Evolutionary conservation across 179 eudicot species (phyloP), one percentile per base, ranked within the genome.

Genomic region (Pouteria campechiana): DNA sequence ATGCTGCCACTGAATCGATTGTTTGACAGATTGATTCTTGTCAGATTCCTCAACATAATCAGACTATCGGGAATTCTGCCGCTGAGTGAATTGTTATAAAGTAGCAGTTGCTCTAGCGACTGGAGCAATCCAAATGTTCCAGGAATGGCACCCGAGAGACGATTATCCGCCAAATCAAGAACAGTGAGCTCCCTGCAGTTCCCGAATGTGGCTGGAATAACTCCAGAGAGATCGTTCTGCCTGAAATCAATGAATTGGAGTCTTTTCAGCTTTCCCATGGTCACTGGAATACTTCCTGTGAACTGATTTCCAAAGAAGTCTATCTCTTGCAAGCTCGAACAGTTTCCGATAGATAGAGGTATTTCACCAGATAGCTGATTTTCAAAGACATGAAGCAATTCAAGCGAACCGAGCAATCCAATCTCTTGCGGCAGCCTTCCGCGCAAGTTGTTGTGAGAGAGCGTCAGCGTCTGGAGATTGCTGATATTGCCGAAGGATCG

Each of bases 241-340:
- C 99, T 60, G 34, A 92, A 65, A 25, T 92, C 81, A 53, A 92
- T 70, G 41, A 82, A 73, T 39, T 63, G 70, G 64, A 92, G 57
- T 28, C 69, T 54, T 62, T 67, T 61, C 5, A 92, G 60, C 44
- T 54, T 44, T 19, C 96, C 99, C 33, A 87, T 25, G 20, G 87
- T 64, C 19, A 57, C 17, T 7, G 96, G 99, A 14, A 92, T 64
- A 4, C 12, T 24, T 18, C 94, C 99, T 0, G 48, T 39, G 48
- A 92, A 92, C 11, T 50, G 81, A 50, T 92, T 92, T 3, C 96
- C 94, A 32, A 61, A 92, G 48, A 92, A 82, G 65, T 92, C 99
- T 14, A 92, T 43, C 96, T 74, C 76, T 32, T 77, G 83, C 62
- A 92, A 63, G 61, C 83, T 71, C 20, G 98, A 76, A 60, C 99